Base-by-base conservation (phyloP, 768 basidiomycete genomes). In the Kwoniella sp. region DNA sequence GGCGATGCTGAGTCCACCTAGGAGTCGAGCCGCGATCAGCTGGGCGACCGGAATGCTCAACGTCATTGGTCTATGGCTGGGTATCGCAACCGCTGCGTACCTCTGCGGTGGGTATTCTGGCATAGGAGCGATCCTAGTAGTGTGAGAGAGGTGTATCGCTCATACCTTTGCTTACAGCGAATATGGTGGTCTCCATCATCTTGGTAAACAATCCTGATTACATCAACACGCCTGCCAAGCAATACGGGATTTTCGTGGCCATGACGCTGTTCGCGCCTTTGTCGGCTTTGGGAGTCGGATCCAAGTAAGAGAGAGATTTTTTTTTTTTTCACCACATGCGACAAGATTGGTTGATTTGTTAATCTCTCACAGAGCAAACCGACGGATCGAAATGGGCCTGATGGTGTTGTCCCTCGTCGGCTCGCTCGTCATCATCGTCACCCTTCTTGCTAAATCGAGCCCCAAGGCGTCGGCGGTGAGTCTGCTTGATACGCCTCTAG, bases 131-230 rank as follows among this genome's bases (percentile, higher is more conserved):
- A 48, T 49, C 9, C 10, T 17, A 25, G 22, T 26, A 8, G 21
- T 7, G 2, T 46, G 21, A 40, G 26, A 9, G 12, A 33, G n/a
- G n/a, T n/a, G n/a, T n/a, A n/a, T n/a, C n/a, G n/a, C n/a, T n/a
- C n/a, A n/a, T n/a, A n/a, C 15, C 33, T 33, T 33, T 33, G 33
- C n/a, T n/a, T n/a, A n/a, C 55, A 64, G 63, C 63, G 56, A 55
- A 63, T 53, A 47, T 70, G 58, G 46, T 70, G 40, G 29, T 53
- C 3, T 73, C 69, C 57, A 58, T 70, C 55, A 63, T 67, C 26
- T 57, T 73, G 17, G 67, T 68, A 51, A 68, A 63, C 48, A 64
- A 63, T 25, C 58, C 67, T 1, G 65, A 61, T 29, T 60, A 44
- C 26, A 52, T 66, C 29, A 48, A 48, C 46, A 66, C 65, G 24